Evolutionary conservation across 2,329 filamentous ascomycete genomes (phyloP), one percentile per base, ranked within the genome.

Genomic region (Monilinia fructigena): DNA sequence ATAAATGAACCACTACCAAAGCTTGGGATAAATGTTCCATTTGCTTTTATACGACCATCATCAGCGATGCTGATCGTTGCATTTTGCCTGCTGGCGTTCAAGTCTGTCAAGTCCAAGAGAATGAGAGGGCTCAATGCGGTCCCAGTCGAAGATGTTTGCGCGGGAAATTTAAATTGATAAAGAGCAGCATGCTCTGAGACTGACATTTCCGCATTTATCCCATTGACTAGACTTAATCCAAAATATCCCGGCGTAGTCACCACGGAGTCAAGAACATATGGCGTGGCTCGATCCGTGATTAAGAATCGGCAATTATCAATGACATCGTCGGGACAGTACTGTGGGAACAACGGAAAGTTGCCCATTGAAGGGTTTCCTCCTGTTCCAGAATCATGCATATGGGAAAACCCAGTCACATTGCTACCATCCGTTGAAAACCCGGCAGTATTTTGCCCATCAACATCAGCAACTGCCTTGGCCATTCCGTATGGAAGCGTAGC

Each of bases 141-240:
- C 1, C 77, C 79, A 31, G 79, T 77, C 0, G 72, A 68, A 0
- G 77, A 76, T 8, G 63, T 69, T 18, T 76, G 75, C 20, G 42
- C 16, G 0, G 86, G 72, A 66, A 90, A 90, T 0, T 80, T 85
- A 73, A 91, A 90, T 20, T 82, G 81, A 75, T 90, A 90, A 2
- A 92, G 74, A 6, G 87, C 85, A 1, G 86, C 82, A 71, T 85
- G 86, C 28, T 87, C 82, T 0, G 86, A 82, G 0, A 84, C 81
- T 0, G 89, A 90, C 84, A 90, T 90, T 69, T 91, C 88, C 1
- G 84, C 85, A 18, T 79, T 76, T 56, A 90, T 80, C 0, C 83
- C 83, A 58, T 80, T 83, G 40, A 80, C 78, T 40, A 91, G 75
- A 0, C 80, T 82, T 60, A 91, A 82, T 52, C 81, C 80, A 72